Base-by-base conservation (phyloP, 192 early-diverging fungal species). In the Borealophlyctis nickersoniae region DNA sequence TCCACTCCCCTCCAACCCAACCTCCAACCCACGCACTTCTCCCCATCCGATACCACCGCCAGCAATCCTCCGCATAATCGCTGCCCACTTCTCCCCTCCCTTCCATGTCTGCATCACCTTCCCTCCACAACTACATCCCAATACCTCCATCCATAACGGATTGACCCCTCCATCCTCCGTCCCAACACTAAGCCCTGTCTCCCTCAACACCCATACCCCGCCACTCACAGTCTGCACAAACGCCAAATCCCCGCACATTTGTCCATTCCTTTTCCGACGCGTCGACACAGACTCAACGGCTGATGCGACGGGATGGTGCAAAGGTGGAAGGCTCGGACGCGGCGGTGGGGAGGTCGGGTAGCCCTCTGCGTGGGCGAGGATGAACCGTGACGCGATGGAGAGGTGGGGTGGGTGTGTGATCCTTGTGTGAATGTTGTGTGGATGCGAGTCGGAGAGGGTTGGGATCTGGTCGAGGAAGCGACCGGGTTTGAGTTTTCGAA, bases 261-360 rank as follows among this genome's bases (percentile, higher is more conserved):
- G 57, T n/a, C n/a, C n/a, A n/a, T n/a, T n/a, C n/a, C n/a, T n/a
- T 33, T 58, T 58, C 14, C n/a, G 22, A 13, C 57, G 0, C n/a
- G 16, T 9, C 35, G 60, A 49, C 1, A 65, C 55, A 26, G 63
- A 65, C 36, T 65, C 54, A 2, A 65, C 63, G 16, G 63, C 60
- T 0, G 7, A 13, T 14, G n/a, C 31, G 29, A n/a, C 16, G 16
- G 35, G 60, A 1, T 50, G 39, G 23, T 22, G 16, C 0, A 61
- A 48, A 0, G 45, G 5, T n/a, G 45, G 45, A 0, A 52, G 35
- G 26, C 30, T 16, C 11, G 28, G 31, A 23, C 24, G 29, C n/a
- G 39, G 0, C 14, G 23, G 7, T 7, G 3, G 27, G 9, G n/a
- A 9, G 60, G 9, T 48, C 19, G 26, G n/a, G 19, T n/a, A 58